Conservation (phyloP, 345 rosid species). For the Salix udensis region DNA sequence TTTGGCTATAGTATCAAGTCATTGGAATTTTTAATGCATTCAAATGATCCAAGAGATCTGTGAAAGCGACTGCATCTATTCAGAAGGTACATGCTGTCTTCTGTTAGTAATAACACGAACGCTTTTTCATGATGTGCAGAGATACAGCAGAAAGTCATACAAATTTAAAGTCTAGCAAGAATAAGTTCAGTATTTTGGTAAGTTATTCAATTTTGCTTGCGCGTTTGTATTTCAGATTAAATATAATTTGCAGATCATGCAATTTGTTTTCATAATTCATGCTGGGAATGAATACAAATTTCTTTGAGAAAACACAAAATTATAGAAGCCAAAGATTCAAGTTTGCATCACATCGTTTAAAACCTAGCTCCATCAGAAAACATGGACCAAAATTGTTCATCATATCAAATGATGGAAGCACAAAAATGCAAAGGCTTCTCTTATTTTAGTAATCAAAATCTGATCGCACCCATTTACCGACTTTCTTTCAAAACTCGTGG, state of each 20-base stretch:
- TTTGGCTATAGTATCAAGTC: neutral
- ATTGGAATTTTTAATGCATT: neutral
- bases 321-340: neutral
- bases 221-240: constrained; percentile 1
- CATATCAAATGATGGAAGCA: neutral
- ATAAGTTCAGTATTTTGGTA: constrained; percentile 66
- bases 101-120: constrained; percentile 1
- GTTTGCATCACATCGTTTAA: neutral
- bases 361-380: neutral
- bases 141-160: constrained; percentile 32
- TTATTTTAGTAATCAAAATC: neutral
- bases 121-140: constrained; percentile 40
- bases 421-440: neutral
- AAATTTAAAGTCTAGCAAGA: constrained; percentile 39
- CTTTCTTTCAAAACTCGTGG: neutral
- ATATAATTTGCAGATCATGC: constrained; percentile 2
- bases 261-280: neutral
- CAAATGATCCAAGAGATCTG: neutral
- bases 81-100: neutral
- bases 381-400: neutral
- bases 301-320: neutral
- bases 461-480: no score
- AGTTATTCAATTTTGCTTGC: constrained; percentile 16
- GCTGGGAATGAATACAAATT: neutral
- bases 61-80: neutral